Conservation (phyloP, 768 basidiomycete genomes). For the Cubamyces lactineus region DNA sequence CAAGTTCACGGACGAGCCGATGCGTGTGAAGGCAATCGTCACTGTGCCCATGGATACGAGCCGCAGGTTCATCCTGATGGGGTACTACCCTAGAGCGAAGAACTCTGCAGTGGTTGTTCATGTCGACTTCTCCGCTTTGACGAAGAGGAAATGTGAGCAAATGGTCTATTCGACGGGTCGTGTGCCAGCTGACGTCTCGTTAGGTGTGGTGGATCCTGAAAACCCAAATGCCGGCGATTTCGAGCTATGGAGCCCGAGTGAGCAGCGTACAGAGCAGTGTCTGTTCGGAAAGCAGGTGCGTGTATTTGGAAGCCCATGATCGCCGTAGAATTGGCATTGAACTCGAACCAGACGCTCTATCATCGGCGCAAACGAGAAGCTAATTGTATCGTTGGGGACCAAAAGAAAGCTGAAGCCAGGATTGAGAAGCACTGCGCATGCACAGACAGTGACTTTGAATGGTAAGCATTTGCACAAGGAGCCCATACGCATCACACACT, state of each 20-base stretch:
- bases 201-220: slow-evolving; percentile 71
- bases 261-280: slow-evolving; percentile 84
- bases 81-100: slow-evolving; percentile 50
- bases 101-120: slow-evolving; percentile 70
- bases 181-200: slow-evolving; percentile 10
- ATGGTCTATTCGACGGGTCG: neutral
- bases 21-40: slow-evolving; percentile 77
- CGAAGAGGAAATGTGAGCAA: slow-evolving; percentile 70
- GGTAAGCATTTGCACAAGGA: slow-evolving; percentile 52
- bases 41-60: slow-evolving; percentile 92
- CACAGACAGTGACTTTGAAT: slow-evolving; percentile 83
- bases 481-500: slow-evolving; percentile 1
- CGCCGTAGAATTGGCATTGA: neutral
- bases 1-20: slow-evolving; percentile 71
- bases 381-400: slow-evolving; percentile 84
- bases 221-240: slow-evolving; percentile 90
- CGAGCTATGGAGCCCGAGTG: slow-evolving; percentile 95
- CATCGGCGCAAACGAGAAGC: slow-evolving; percentile 81
- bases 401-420: slow-evolving; percentile 52
- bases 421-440: slow-evolving; percentile 78
- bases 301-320: neutral
- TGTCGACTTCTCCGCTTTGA: slow-evolving; percentile 85
- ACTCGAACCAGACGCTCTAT: slow-evolving; percentile 72
- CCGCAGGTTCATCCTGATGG: slow-evolving; percentile 87
- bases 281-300: slow-evolving; percentile 88